Conservation (phyloP, 805 yeast genomes). For the Starmerella roubikii region DNA sequence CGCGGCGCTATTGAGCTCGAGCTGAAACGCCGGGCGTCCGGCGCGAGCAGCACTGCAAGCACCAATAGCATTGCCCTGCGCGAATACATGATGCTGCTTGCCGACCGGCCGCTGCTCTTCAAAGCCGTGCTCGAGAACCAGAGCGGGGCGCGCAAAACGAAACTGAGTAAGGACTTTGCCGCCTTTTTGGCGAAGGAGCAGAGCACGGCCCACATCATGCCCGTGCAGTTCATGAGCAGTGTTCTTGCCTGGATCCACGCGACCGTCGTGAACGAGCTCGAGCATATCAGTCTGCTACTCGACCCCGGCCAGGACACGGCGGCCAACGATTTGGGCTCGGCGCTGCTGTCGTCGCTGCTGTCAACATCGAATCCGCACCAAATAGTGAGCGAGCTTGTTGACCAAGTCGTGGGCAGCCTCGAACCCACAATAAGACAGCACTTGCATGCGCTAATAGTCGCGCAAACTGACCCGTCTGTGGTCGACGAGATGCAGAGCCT, state of each 20-base stretch:
- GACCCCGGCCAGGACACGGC: constrained; percentile 21
- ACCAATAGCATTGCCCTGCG: constrained; percentile 5
- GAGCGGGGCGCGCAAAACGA: constrained; percentile 54
- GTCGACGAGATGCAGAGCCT: constrained; percentile 49
- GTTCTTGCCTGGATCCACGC: constrained; percentile 79
- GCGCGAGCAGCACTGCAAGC: background rate
- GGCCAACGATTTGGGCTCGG: background rate
- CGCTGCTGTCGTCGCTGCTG: constrained; percentile 3
- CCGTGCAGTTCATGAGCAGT: constrained; percentile 72
- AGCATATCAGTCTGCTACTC: constrained; percentile 53
- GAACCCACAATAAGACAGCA: constrained; percentile 48
- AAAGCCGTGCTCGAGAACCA: constrained; percentile 48
- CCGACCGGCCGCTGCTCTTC: constrained; percentile 32
- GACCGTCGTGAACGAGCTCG: constrained; percentile 75
- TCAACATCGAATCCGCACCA: constrained; percentile 11
- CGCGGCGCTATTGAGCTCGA: constrained; percentile 30
- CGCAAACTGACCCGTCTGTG: constrained; percentile 44
- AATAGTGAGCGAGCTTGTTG: constrained; percentile 24
- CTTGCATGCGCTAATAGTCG: constrained; percentile 53
- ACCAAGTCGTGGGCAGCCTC: constrained; percentile 39
- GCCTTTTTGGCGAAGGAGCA: constrained; percentile 25
- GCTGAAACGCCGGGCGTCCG: constrained; percentile 8
- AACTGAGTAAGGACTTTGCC: constrained; percentile 52
- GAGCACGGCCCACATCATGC: constrained; percentile 43
- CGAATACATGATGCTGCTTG: constrained; percentile 20